Base-by-base conservation (phyloP, 1,284 basidiomycete genomes). In the Austropuccinia psidii region DNA sequence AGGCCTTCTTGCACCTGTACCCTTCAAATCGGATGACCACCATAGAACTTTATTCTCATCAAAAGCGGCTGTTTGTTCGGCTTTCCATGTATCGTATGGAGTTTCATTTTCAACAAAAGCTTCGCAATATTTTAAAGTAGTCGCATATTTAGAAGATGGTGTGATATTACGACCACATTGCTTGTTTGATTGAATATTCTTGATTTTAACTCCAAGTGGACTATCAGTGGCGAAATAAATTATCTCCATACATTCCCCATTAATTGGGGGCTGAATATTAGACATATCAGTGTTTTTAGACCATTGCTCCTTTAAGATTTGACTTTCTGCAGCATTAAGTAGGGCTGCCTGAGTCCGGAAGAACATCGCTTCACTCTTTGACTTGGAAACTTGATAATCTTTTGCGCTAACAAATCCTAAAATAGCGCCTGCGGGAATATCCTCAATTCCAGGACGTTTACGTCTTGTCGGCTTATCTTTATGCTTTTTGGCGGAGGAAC, bases 351-450 rank as follows among this genome's bases (percentile, higher is more conserved):
- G 39, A n/a, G 57, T 24, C 8, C 68, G 37, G 24, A 47, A 17
- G 11, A 31, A 31, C n/a, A 65, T 19, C 8, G 29, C 24, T 35
- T 60, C 68, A 9, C 29, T 21, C 21, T 47, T 41, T 9, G 68
- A 60, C 29, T 61, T 70, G 4, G 55, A 31, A 29, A 70, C 55
- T 37, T 47, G 15, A 49, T 47, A 70, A 8, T 70, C 55, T 39
- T 70, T 58, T 8, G 55, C 68, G 61, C 35, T 70, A 24, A 70
- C 68, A n/a, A 70, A 70, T n/a, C 68, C 68, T 37, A 39, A 27
- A n/a, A 58, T 11, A 50, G 55, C 57, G 7, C 57, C 57, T 17
- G 64, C 65, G 0, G 79, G 81, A 43, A 80, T 79, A 74, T 79
- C 79, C 15, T 77, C 73, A n/a, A 69, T 74, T n/a, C 66, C 66